These are phyloP conservation scores for Lentinus polychrous DNA, from an alignment of 1,284 basidiomycete genomes.

Conservation along the genomic window DNA sequence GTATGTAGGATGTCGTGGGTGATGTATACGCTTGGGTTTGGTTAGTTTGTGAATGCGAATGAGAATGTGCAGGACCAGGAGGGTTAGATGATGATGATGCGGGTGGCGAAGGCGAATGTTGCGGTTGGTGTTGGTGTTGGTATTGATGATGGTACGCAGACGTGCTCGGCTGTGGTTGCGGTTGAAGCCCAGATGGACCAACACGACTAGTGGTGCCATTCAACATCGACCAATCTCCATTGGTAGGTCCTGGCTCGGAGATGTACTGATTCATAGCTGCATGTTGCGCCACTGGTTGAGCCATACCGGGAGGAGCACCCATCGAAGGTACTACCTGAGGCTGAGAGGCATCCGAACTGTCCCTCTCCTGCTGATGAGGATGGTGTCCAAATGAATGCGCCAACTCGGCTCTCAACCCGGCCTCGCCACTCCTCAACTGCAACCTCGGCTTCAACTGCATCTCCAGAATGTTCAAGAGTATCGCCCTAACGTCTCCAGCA, in stretches of 20 bases:
- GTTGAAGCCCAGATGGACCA: too few species aligned
- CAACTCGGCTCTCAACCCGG: constrained; percentile 8
- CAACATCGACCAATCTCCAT: background rate
- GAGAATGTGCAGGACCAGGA: too few species aligned
- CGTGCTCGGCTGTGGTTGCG: too few species aligned
- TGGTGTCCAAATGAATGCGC: too few species aligned
- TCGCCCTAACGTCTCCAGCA: constrained; percentile 41
- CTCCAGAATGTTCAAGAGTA: constrained; percentile 28
- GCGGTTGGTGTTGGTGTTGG: background rate
- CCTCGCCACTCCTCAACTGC: constrained; percentile 21
- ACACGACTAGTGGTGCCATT: too few species aligned
- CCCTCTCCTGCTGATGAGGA: constrained; percentile 1
- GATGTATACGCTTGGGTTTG: background rate
- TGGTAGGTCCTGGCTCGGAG: background rate
- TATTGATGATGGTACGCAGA: background rate
- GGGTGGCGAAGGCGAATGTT: background rate
- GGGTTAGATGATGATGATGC: too few species aligned
- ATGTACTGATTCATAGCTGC: background rate
- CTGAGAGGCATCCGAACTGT: background rate
- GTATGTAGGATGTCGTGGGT: background rate
- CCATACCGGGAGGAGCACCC: background rate
- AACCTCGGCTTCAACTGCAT: constrained; percentile 26
- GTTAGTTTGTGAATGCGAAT: too few species aligned
- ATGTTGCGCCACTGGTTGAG: background rate
- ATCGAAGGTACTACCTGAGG: background rate